These are phyloP conservation scores for Umbelopsis sp. DNA, from an alignment of 371 early-diverging fungal species.

Conservation along the genomic window DNA sequence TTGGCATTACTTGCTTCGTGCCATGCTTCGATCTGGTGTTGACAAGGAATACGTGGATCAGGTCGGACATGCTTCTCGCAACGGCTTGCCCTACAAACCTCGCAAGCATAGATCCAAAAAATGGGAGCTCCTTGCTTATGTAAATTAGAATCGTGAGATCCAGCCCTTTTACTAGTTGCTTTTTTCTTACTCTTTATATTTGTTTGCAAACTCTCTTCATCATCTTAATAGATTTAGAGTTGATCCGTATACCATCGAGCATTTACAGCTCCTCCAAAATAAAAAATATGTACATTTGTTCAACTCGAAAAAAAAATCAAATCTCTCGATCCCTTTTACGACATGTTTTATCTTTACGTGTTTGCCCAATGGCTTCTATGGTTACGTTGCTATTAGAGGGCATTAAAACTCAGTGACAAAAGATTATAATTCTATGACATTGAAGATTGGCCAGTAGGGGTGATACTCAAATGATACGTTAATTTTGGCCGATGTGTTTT, in stretches of 20 bases:
- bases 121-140: constrained; percentile 1
- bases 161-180: background rate
- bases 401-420: background rate
- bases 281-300: constrained; percentile 7
- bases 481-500: constrained; percentile 23
- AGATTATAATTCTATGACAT: constrained; percentile 25
- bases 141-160: background rate
- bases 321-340: background rate
- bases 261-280: background rate
- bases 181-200: background rate
- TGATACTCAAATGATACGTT: constrained; percentile 52
- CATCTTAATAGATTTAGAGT: background rate
- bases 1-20: constrained; percentile 48
- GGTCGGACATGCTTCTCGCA: constrained; percentile 23
- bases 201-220: background rate
- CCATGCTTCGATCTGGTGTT: constrained; percentile 39
- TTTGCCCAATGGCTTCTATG: background rate
- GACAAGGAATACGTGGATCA: constrained; percentile 37
- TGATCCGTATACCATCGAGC: background rate
- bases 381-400: too few species aligned
- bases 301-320: constrained; percentile 18
- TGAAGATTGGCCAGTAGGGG: constrained; percentile 54
- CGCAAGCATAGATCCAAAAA: constrained; percentile 3
- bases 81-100: constrained; percentile 20
- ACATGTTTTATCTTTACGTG: background rate